Base-by-base conservation (phyloP, 768 basidiomycete genomes). In the Psilocybe sp. region DNA sequence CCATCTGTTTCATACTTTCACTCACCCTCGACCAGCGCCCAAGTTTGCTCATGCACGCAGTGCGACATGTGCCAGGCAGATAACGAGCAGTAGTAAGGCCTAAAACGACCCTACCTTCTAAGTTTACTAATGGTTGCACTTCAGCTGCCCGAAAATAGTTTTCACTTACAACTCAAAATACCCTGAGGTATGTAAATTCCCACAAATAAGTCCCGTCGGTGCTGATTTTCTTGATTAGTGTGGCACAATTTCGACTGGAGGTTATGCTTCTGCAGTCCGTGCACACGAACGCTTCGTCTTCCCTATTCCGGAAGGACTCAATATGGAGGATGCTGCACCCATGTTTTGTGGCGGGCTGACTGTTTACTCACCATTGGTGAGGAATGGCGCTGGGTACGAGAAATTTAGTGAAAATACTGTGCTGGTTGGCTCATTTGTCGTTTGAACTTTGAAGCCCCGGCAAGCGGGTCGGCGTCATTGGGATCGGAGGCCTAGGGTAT, bases 271-370 rank as follows among this genome's bases (percentile, higher is more conserved):
- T 16, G 74, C 68, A 2, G 66, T 78, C 39, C 70, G 72, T 31
- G 73, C 68, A 0, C 69, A 76, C 20, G 76, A 82, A 44, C 75
- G 72, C 46, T 87, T 80, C 56, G 80, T 81, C 32, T 76, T 84
- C 60, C 72, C 72, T 9, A 78, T 89, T 36, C 85, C 85, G 1
- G 71, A 81, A 8, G 67, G 59, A 11, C 62, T 87, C 19, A 65
- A 75, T 28, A 70, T 78, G 6, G 75, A 75, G 46, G 53, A 80
- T 40, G 82, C 80, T 4, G 82, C 82, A 1, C 81, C 83, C 6
- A 77, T 87, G 77, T 63, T 85, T 40, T 87, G 82, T 59, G 85
- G 72, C 5, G 84, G 84, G 23, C 61, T 84, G n/a, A 85, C 84
- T 6, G 77, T 80, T 7, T 84, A 71, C 67, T 82, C 81, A 0